phyloP scores from a whole-genome alignment of 176 grass and related monocot genomes.

The Oryza glumipatula region DNA sequence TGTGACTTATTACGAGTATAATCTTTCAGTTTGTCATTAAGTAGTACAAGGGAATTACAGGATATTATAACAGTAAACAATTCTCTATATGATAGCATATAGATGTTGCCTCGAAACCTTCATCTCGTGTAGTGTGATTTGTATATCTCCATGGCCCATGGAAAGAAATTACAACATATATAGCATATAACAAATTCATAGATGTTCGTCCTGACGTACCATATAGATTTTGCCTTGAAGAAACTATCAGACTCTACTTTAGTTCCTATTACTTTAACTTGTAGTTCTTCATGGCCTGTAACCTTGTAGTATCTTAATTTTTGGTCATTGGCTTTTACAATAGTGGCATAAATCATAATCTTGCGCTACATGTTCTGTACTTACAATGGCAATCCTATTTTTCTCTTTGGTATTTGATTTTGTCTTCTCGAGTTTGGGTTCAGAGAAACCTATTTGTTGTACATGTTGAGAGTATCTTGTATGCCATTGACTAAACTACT shows the following conservation, averaged over 20 bases:
- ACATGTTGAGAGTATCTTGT: background rate
- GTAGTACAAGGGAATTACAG: background rate
- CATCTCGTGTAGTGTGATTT: background rate
- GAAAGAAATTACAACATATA: background rate
- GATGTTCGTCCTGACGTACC: background rate
- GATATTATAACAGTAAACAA: background rate
- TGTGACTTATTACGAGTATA: background rate
- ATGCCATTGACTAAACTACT: background rate
- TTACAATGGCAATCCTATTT: background rate
- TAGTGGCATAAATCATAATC: background rate
- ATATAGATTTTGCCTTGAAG: constrained; percentile 21
- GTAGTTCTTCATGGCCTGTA: constrained; percentile 13
- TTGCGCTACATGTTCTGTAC: background rate
- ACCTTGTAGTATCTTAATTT: constrained; percentile 15
- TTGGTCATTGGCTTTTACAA: background rate
- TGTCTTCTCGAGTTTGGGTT: background rate
- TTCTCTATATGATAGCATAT: constrained; percentile 12
- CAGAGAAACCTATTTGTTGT: background rate
- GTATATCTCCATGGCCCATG: background rate
- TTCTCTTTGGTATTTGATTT: background rate
- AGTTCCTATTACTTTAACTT: constrained; percentile 18
- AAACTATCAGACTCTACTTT: constrained; percentile 6
- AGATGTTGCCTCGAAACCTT: background rate
- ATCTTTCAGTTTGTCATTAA: constrained; percentile 13
- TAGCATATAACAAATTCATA: constrained; percentile 8